phyloP scores from a whole-genome alignment of 257 asterid species.

The Solanum etuberosum region DNA sequence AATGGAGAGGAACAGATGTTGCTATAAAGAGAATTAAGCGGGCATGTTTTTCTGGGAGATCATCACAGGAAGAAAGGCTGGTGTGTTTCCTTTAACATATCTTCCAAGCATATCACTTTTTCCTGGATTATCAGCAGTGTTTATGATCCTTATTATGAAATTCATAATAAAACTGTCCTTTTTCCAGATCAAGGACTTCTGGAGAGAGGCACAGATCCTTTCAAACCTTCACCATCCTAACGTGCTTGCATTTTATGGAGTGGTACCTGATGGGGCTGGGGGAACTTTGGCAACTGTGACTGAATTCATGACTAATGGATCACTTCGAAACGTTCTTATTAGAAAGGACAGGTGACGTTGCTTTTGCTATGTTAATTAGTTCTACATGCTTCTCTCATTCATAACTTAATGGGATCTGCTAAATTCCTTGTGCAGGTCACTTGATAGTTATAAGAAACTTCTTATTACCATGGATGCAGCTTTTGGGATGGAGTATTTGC shows the following conservation, averaged over 20 bases:
- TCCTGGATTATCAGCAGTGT: background rate
- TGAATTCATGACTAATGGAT: slow-evolving; percentile 75
- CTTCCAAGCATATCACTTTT: background rate
- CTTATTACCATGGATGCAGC: slow-evolving; percentile 79
- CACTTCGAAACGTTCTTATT: slow-evolving; percentile 47
- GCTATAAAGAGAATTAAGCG: slow-evolving; percentile 66
- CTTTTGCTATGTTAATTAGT: slow-evolving; percentile 3
- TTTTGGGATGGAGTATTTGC: slow-evolving; percentile 79
- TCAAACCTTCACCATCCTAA: slow-evolving; percentile 74
- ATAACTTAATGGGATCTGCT: slow-evolving; percentile 11
- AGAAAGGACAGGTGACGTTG: slow-evolving; percentile 49
- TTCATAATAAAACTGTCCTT: background rate
- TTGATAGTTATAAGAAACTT: slow-evolving; percentile 49
- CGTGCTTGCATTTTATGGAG: slow-evolving; percentile 76
- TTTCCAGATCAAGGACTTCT: slow-evolving; percentile 56
- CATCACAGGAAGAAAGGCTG: slow-evolving; percentile 61
- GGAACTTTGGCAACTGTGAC: slow-evolving; percentile 72
- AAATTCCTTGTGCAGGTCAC: slow-evolving; percentile 28
- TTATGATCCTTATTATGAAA: background rate
- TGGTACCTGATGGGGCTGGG: slow-evolving; percentile 76
- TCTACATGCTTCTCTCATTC: background rate
- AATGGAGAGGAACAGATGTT: slow-evolving; percentile 82
- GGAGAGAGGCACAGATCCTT: slow-evolving; percentile 69
- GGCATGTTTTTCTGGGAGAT: slow-evolving; percentile 55
- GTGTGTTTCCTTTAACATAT: slow-evolving; percentile 29